phyloP scores from a whole-genome alignment of 257 asterid species.

The Ballota nigra region DNA sequence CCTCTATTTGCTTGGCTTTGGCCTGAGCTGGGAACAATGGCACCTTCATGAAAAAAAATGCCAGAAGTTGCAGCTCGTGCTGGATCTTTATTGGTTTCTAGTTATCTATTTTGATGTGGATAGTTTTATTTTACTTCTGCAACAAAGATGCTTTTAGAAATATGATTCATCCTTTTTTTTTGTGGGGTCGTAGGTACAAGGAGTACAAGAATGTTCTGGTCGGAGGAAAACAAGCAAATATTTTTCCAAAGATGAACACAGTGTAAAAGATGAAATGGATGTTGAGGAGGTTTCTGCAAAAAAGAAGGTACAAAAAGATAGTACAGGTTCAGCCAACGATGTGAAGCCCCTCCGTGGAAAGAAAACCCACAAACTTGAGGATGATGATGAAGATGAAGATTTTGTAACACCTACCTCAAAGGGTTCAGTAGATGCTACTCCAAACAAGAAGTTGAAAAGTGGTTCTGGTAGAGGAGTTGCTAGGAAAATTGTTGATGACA shows the following conservation, averaged over 20 bases:
- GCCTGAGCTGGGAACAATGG: background rate
- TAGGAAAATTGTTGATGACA: constrained; percentile 44
- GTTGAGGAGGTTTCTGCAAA: constrained; percentile 53
- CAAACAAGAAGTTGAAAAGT: constrained; percentile 68
- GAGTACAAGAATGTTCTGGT: constrained; percentile 59
- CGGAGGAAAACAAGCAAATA: constrained; percentile 94
- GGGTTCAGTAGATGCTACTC: constrained; percentile 42
- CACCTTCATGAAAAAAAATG: background rate
- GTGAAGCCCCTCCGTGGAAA: constrained; percentile 54
- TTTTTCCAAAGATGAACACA: constrained; percentile 55
- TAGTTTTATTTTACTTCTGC: constrained; percentile 14
- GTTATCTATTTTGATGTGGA: background rate
- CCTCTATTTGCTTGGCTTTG: background rate
- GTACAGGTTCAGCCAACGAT: constrained; percentile 29
- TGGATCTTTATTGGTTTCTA: background rate
- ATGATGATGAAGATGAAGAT: constrained; percentile 76
- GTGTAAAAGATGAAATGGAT: constrained; percentile 49
- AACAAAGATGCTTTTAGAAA: constrained; percentile 1
- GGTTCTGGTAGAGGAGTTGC: constrained; percentile 65
- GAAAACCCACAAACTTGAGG: constrained; percentile 57
- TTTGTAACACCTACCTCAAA: constrained; percentile 53
- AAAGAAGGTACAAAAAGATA: constrained; percentile 51
- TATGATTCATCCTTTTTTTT: background rate
- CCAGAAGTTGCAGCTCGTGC: background rate
- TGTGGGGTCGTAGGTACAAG: constrained; percentile 44